Evolutionary conservation across 225 moss, liverwort and hornwort species (phyloP).

Genomic region (Bryum argenteum): DNA sequence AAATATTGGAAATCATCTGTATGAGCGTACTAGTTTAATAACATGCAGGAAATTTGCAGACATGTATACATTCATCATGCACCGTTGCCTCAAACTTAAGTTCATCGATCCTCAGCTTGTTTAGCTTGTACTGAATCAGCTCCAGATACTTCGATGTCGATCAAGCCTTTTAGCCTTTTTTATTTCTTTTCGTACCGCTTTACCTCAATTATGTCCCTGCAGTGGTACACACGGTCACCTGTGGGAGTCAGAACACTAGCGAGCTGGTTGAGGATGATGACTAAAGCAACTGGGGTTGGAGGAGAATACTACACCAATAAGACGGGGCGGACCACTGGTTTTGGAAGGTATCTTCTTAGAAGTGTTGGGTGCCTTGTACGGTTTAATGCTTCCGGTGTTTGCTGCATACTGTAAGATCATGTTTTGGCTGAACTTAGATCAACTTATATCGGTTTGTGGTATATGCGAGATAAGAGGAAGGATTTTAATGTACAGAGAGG

Average conservation of each 20-base stretch:
- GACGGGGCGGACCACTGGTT: constrained; percentile 66
- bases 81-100: constrained; percentile 11
- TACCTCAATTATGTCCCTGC: constrained; percentile 31
- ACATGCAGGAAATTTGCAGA: constrained; percentile 10
- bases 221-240: constrained; percentile 70
- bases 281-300: constrained; percentile 69
- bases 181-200: constrained; percentile 14
- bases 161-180: constrained; percentile 1
- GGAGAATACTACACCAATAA: constrained; percentile 72
- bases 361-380: constrained; percentile 19
- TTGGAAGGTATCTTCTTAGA: constrained; percentile 52
- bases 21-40: constrained; percentile 10
- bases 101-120: constrained; percentile 10
- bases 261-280: constrained; percentile 75
- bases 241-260: constrained; percentile 69
- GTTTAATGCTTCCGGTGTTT: constrained; percentile 20
- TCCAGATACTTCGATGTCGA: constrained; percentile 18
- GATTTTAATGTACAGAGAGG: constrained; percentile 13
- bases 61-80: constrained; percentile 13
- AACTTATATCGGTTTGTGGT: neutral
- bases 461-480: constrained; percentile 6
- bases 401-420: constrained; percentile 7
- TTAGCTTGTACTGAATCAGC: constrained; percentile 1
- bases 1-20: no score
- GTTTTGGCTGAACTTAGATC: constrained; percentile 1